These are phyloP conservation scores for Moniliella sp. DNA, from an alignment of 1,284 basidiomycete species.

Conservation along the genomic window DNA sequence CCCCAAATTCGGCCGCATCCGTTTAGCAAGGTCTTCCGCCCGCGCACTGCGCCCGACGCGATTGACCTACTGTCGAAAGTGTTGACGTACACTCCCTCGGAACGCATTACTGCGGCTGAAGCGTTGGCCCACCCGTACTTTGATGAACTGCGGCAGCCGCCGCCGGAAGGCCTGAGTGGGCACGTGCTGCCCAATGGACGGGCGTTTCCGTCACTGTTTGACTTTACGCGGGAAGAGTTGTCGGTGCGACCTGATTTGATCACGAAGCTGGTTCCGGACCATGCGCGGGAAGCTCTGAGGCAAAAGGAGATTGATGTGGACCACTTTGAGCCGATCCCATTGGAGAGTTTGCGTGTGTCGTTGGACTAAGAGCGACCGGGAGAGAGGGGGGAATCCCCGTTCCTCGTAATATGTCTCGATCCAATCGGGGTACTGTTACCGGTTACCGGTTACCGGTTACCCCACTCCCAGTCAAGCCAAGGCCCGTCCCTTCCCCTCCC, in stretches of 20 bases:
- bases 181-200: constrained; percentile 87
- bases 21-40: constrained; percentile 68
- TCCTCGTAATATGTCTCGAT: too few species aligned
- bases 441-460: too few species aligned
- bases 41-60: constrained; percentile 79
- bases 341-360: constrained; percentile 30
- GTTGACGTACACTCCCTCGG: constrained; percentile 86
- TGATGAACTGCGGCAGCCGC: constrained; percentile 70
- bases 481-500: too few species aligned
- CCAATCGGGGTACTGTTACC: too few species aligned
- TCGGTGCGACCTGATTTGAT: constrained; percentile 86
- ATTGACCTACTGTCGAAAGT: constrained; percentile 85
- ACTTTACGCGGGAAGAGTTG: constrained; percentile 92
- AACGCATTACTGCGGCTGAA: constrained; percentile 71
- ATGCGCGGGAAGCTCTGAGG: constrained; percentile 68
- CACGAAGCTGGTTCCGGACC: constrained; percentile 64
- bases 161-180: too few species aligned
- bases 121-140: constrained; percentile 73
- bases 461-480: too few species aligned
- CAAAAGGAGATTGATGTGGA: constrained; percentile 68
- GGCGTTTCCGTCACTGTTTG: constrained; percentile 76
- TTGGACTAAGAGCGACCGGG: constrained; percentile 32
- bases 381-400: too few species aligned
- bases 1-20: constrained; percentile 74
- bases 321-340: constrained; percentile 44